Evolutionary conservation across 306 rosid species (phyloP).

Genomic region (Rosa lucieae): DNA sequence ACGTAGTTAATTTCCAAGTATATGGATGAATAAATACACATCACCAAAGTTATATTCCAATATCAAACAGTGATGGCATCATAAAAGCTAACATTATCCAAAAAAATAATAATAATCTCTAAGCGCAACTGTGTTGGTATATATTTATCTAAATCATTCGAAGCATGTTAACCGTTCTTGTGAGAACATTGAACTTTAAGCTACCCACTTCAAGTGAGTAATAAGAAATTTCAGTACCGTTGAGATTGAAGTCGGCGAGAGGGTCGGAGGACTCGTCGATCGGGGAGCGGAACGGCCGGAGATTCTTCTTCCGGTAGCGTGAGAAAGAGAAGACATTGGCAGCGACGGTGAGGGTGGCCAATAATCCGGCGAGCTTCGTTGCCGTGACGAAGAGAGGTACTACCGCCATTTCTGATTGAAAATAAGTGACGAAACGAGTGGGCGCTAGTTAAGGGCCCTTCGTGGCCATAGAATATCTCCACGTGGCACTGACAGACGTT

Average conservation of each 20-base stretch:
- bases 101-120: neutral
- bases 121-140: neutral
- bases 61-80: neutral
- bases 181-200: neutral
- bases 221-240: conserved; percentile 34
- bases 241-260: conserved; percentile 63
- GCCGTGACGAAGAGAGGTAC: conserved; percentile 59
- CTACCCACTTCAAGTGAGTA: neutral
- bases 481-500: neutral
- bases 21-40: neutral
- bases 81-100: neutral
- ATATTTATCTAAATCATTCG: neutral
- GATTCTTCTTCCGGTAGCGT: conserved; percentile 57
- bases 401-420: conserved; percentile 42
- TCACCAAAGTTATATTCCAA: neutral
- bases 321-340: conserved; percentile 74
- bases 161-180: neutral
- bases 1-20: neutral
- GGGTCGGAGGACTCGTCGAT: conserved; percentile 62
- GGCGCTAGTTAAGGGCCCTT: neutral
- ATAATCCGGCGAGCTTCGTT: conserved; percentile 75
- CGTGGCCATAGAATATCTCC: neutral
- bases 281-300: conserved; percentile 72
- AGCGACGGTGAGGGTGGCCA: conserved; percentile 62
- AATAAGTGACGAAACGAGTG: neutral